These are phyloP conservation scores for Aspergillus aculeatinus DNA, from an alignment of 2,329 filamentous ascomycete genomes.

Conservation along the genomic window DNA sequence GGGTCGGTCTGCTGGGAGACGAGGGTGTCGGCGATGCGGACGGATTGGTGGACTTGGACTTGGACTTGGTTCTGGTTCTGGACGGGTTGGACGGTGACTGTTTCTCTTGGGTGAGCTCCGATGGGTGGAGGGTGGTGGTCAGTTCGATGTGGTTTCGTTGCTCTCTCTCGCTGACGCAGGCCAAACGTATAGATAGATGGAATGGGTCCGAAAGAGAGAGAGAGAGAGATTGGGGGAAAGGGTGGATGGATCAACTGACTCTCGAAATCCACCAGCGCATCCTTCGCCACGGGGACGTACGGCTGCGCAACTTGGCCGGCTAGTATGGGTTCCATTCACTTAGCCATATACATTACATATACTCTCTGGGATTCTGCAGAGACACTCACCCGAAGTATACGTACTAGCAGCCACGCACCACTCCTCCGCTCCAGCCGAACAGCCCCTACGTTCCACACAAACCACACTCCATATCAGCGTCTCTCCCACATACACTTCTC, in stretches of 20 bases:
- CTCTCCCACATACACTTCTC: no score
- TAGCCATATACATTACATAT: no score
- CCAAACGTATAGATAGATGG: no score
- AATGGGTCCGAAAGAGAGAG: no score
- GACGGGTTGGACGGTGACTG: background rate
- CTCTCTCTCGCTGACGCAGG: no score
- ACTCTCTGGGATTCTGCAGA: no score
- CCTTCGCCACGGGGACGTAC: background rate
- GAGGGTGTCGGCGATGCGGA: background rate
- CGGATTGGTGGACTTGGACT: background rate
- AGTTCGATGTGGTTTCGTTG: no score
- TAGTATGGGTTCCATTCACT: background rate
- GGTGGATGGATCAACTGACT: background rate
- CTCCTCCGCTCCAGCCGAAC: background rate
- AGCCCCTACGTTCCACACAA: background rate
- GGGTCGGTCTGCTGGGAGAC: constrained; percentile 10
- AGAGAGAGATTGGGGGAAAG: no score
- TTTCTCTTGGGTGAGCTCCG: no score
- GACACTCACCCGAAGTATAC: background rate
- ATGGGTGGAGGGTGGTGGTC: background rate
- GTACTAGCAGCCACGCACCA: background rate
- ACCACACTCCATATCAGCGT: background rate
- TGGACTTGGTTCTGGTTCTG: background rate
- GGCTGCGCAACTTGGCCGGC: background rate
- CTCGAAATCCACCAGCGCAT: background rate